These are phyloP conservation scores for Cladophialophora bantiana DNA, from an alignment of 2,329 filamentous ascomycete species.

Conservation along the genomic window DNA sequence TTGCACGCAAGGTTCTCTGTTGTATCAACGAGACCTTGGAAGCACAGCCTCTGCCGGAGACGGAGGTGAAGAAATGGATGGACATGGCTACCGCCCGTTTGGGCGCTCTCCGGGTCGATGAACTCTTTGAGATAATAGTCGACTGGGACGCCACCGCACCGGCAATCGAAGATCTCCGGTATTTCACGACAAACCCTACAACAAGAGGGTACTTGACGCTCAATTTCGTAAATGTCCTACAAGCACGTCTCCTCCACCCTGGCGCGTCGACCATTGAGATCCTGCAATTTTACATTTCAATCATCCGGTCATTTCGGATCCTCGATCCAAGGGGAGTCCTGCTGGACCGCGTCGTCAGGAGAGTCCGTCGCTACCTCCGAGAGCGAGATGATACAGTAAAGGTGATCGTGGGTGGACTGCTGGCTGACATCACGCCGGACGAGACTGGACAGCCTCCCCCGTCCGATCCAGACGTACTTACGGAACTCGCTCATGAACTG, in stretches of 20 bases:
- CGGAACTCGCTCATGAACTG: constrained; percentile 52
- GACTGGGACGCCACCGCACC: constrained; percentile 66
- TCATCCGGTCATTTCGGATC: constrained; percentile 69
- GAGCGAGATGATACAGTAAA: constrained; percentile 71
- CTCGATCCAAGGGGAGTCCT: constrained; percentile 71
- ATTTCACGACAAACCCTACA: constrained; percentile 60
- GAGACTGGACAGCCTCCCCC: constrained; percentile 43
- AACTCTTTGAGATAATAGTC: constrained; percentile 69
- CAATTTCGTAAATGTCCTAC: constrained; percentile 61
- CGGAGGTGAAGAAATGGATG: constrained; percentile 61
- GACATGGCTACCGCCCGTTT: constrained; percentile 63
- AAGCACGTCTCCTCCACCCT: constrained; percentile 64
- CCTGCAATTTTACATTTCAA: constrained; percentile 70
- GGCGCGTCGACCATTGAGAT: constrained; percentile 72
- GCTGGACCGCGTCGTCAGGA: constrained; percentile 70
- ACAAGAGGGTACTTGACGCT: constrained; percentile 63
- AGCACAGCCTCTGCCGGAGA: constrained; percentile 44
- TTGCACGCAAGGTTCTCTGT: constrained; percentile 56
- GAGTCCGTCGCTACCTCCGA: constrained; percentile 68
- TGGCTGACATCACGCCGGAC: constrained; percentile 60
- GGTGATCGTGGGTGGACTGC: constrained; percentile 69
- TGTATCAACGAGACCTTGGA: constrained; percentile 18
- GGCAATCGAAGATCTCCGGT: constrained; percentile 67
- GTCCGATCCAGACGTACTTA: constrained; percentile 45
- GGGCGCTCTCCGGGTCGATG: constrained; percentile 61